Conservation (phyloP, 2,329 filamentous ascomycete species). For the Sphaerulina populicola region DNA sequence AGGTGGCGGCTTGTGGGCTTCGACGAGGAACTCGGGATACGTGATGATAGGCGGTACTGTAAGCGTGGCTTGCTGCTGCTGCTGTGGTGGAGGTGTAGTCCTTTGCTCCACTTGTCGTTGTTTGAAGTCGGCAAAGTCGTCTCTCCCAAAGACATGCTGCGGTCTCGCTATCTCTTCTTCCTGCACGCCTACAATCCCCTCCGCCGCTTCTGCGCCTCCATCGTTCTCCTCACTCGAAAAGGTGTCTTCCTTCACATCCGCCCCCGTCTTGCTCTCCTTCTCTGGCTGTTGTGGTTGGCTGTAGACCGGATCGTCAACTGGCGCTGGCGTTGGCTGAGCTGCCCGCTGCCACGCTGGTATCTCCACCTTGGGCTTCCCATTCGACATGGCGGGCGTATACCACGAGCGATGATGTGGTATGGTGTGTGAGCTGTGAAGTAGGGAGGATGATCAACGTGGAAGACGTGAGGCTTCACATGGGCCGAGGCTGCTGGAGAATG, state of each 20-base stretch:
- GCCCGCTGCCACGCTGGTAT: constrained; percentile 33
- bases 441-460: background rate
- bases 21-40: constrained; percentile 57
- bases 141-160: constrained; percentile 15
- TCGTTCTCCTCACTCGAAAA: background rate
- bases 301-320: constrained; percentile 19
- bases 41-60: constrained; percentile 54
- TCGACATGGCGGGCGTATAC: constrained; percentile 20
- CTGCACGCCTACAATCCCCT: background rate
- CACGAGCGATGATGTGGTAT: background rate
- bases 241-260: constrained; percentile 2
- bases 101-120: constrained; percentile 17
- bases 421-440: background rate
- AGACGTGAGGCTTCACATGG: background rate
- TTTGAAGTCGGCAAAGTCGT: constrained; percentile 26
- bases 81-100: constrained; percentile 3
- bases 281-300: constrained; percentile 15
- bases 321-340: constrained; percentile 10
- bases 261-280: constrained; percentile 4
- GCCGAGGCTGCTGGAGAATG: background rate
- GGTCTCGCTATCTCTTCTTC: background rate
- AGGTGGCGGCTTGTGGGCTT: constrained; percentile 51
- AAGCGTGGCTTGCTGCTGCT: constrained; percentile 31
- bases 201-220: background rate
- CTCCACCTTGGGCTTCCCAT: constrained; percentile 22